Percentiles rank a stretch among this genome's conserved stretches.
Evolutionary conservation across 192 early-diverging fungal genomes (phyloP).

Genomic region (Ambispora gerdemannii): DNA sequence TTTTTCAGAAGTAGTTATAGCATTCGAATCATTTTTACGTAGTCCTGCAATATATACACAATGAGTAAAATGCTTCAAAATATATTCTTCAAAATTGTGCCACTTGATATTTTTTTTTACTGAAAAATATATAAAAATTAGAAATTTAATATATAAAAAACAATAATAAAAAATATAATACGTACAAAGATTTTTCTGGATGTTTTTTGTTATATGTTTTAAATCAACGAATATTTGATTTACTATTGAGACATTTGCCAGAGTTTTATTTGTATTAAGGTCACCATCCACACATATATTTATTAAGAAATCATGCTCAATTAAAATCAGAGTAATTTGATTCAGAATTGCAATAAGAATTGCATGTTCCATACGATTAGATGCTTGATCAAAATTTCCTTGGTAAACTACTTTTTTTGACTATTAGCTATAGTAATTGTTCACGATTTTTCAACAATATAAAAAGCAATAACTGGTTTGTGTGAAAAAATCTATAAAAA

Average conservation of each 20-base stretch:
- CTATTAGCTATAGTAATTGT: background rate
- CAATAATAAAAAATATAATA: background rate
- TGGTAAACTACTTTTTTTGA: background rate
- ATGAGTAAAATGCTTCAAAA: background rate
- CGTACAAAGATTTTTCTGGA: background rate
- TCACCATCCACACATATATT: background rate
- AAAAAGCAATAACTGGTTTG: background rate
- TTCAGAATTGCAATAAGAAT: background rate
- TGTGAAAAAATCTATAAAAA: background rate
- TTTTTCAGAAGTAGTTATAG: background rate
- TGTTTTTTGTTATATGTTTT: slow-evolving; percentile 15
- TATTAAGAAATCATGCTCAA: background rate
- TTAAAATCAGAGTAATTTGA: background rate
- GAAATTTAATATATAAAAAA: background rate
- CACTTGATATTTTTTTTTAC: background rate
- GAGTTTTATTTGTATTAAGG: slow-evolving; percentile 1
- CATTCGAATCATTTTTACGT: background rate
- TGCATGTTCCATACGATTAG: background rate
- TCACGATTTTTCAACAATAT: background rate
- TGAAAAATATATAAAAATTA: background rate
- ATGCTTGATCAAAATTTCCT: slow-evolving; percentile 1
- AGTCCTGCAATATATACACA: slow-evolving; percentile 7
- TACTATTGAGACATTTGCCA: background rate
- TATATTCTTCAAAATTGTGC: background rate
- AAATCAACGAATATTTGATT: slow-evolving; percentile 18